Conservation (phyloP, 1,284 basidiomycete species). For the Cutaneotrichosporon sp. region DNA sequence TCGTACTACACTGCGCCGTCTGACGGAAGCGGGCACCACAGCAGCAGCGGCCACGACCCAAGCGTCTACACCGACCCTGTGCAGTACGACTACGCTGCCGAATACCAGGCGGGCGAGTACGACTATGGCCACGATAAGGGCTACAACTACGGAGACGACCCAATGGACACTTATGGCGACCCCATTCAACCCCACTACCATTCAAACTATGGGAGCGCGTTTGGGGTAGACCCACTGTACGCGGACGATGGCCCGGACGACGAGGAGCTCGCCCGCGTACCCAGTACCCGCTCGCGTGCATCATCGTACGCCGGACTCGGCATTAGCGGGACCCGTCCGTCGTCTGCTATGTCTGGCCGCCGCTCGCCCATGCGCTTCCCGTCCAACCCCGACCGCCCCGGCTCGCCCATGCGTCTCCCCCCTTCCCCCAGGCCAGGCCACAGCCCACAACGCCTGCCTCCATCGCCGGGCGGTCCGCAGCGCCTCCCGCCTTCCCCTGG, state of each 20-base stretch:
- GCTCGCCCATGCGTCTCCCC: slow-evolving; percentile 13
- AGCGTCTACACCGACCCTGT: not conserved
- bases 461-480: not conserved
- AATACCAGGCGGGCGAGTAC: not conserved
- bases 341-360: not conserved
- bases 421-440: not conserved
- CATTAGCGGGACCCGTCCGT: not conserved
- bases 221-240: slow-evolving; percentile 2
- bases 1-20: not conserved
- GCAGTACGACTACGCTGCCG: not conserved
- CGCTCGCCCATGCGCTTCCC: not conserved
- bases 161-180: too few relatives aligned
- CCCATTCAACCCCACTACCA: not conserved
- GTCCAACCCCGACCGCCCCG: slow-evolving; percentile 7
- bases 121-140: not conserved
- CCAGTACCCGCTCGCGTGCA: slow-evolving; percentile 8
- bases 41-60: not conserved
- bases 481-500: too few relatives aligned
- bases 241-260: not conserved
- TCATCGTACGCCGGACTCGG: not conserved
- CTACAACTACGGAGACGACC: not conserved
- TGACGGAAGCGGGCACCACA: too few relatives aligned
- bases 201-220: not conserved
- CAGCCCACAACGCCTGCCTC: not conserved
- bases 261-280: not conserved